Evolutionary conservation across 352 stramenopile genomes (phyloP), one percentile per base, ranked within the genome.

Genomic region (Pythium guiyangense): DNA sequence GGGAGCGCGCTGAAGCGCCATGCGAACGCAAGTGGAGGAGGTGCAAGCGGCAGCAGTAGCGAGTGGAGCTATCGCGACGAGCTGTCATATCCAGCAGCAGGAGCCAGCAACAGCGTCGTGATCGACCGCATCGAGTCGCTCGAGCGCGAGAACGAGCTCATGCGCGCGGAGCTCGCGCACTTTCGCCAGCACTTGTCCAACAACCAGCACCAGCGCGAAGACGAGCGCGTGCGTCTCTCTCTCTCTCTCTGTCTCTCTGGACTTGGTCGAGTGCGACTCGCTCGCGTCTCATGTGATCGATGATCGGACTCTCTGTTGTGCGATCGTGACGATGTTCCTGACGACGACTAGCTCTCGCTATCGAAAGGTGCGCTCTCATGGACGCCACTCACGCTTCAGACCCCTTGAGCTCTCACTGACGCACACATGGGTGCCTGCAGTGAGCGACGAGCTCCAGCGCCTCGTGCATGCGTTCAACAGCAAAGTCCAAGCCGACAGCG

Each of bases 71-170:
- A 49, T 4, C 52, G 58, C 49, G 58, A 55, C 27, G 59, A 66
- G 20, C 47, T 37, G 10, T 22, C 48, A 27, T 54, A 42, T 27
- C 18, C 58, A 15, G 6, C 52, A 15, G 37, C 37, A 6, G n/a
- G 48, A 4, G 29, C 59, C 4, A 52, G 54, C 31, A 12, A 2
- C 37, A 59, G 44, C 25, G 48, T 62, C 25, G 31, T 64, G 39
- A 54, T 67, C 42, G 72, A 85, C n/a, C 69, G 73, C 6, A 54
- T 92, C 18, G 43, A 72, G 18, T 35, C 56, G 17, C 62, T 92
- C 12, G 82, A 92, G 64, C 63, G 69, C 4, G 79, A 92, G 47
- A 87, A 88, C 52, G 66, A 80, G 29, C 57, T 54, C 35, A 74
- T 88, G 29, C 79, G 77, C 2, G 62, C 74, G 29, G 78, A 91